These are phyloP conservation scores for Venturia oleaginea DNA, from an alignment of 2,329 filamentous ascomycete species.

Conservation along the genomic window DNA sequence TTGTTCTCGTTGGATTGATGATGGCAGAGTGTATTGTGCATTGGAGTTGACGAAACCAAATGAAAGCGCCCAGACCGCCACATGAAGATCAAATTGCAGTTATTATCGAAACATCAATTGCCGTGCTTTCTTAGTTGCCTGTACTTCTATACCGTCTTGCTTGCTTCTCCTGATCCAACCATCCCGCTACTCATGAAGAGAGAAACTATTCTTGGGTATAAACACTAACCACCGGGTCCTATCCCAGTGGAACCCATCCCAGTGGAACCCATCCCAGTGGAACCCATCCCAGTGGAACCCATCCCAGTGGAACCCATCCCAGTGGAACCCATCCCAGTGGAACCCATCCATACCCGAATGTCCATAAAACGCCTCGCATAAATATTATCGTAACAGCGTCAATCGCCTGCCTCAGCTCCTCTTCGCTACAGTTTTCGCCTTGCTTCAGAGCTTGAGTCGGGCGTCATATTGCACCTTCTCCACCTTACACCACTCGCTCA, in stretches of 20 bases:
- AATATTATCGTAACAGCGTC: not conserved
- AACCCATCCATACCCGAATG: not conserved
- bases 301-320: too few species aligned
- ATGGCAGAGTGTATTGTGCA: too few species aligned
- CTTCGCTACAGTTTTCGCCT: not conserved
- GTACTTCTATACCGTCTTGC: not conserved
- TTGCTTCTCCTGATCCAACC: not conserved
- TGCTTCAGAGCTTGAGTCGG: constrained; percentile 9
- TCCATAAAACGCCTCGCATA: not conserved
- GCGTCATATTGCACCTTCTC: constrained; percentile 14
- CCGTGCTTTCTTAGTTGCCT: not conserved
- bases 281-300: not conserved
- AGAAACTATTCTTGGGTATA: constrained; percentile 1
- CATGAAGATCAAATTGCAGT: not conserved
- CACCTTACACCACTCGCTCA: constrained; percentile 32
- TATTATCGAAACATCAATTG: too few species aligned
- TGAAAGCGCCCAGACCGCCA: too few species aligned
- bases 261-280: too few species aligned
- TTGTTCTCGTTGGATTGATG: too few species aligned
- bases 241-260: too few species aligned
- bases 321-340: not conserved
- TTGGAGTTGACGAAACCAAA: too few species aligned
- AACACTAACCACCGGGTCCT: not conserved
- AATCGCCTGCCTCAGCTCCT: not conserved
- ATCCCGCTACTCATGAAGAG: not conserved